Base-by-base conservation (phyloP, 441 rosid species). In the Melastoma candidum region DNA sequence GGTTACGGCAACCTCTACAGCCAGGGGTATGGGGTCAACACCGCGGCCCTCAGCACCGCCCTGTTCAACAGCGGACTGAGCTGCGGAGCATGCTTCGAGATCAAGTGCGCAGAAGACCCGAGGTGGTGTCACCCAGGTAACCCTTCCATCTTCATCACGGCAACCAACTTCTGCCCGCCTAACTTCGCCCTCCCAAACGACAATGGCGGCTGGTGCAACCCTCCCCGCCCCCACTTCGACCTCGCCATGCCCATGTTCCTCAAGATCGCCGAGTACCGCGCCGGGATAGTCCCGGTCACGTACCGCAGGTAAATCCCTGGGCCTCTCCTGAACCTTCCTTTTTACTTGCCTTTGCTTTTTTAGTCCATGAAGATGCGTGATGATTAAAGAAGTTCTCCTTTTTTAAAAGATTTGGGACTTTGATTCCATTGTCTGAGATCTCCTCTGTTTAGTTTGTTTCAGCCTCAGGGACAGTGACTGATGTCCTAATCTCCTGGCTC, bases 81-180 rank as follows among this genome's bases (percentile, higher is more conserved):
- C 57, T 82, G 89, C 26, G 89, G 89, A 10, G 75, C 89, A 26
- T 82, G 89, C 73, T 82, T 80, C 48, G 89, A 82, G 66, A 57
- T 82, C 17, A 82, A 82, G 70, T 82, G 89, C 44, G 75, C 68
- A 0, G 53, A 63, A 47, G 84, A 82, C 54, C 83, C 77, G 1
- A 12, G 7, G 5, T 82, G 86, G 89, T 82, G 89, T 36, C 89
- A 82, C 59, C 71, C 82, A 0, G 85, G 89, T 12, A 63, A 80
- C 43, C 84, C 85, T 11, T 79, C 89, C 55, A 80, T 82, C 22
- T 17, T 17, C 22, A 17, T 17, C 22, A 17, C 22, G 22, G 22
- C 22, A 17, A 17, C 22, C 22, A 17, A 17, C 22, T 17, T 17
- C 22, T 17, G 22, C 22, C 22, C 22, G 22, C 22, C 22, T 17